phyloP scores from a whole-genome alignment of 306 rosid genomes.

The Malus sieversii region DNA sequence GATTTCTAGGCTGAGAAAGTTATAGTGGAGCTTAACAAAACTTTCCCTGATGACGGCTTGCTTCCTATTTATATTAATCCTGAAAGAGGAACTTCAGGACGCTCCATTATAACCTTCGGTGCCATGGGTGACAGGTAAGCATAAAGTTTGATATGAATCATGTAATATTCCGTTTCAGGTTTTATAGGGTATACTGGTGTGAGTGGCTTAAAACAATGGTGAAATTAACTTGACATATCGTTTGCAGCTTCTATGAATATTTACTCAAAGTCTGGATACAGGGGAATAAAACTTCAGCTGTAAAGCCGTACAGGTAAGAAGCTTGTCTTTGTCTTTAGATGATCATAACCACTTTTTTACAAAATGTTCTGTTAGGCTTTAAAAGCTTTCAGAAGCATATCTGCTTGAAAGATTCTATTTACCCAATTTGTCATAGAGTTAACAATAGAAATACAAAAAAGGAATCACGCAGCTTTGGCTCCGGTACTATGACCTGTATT shows the following conservation, averaged over 20 bases:
- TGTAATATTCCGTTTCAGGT: neutral
- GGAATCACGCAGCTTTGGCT: neutral
- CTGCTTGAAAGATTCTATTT: neutral
- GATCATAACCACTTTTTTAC: neutral
- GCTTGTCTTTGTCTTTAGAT: conserved; percentile 1
- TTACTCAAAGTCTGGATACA: conserved; percentile 96
- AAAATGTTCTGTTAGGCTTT: neutral
- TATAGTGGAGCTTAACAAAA: conserved; percentile 54
- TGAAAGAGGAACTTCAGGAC: conserved; percentile 44
- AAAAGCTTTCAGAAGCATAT: neutral
- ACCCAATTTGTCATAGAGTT: neutral
- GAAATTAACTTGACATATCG: conserved; percentile 18
- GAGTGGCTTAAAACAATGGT: neutral
- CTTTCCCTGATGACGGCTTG: conserved; percentile 89
- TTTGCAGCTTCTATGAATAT: conserved; percentile 94
- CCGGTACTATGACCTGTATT: neutral
- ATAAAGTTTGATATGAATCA: conserved; percentile 1
- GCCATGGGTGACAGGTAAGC: conserved; percentile 99
- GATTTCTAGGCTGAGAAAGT: conserved; percentile 79
- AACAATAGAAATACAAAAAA: neutral
- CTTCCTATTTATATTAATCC: conserved; percentile 91
- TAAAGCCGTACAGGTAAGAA: conserved; percentile 77
- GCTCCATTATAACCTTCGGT: conserved; percentile 79
- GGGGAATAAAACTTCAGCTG: conserved; percentile 77
- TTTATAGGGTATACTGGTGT: neutral